Evolutionary conservation across 1,139 yeast species (phyloP).

Genomic region (Yamadazyma spencermartinsiae): DNA sequence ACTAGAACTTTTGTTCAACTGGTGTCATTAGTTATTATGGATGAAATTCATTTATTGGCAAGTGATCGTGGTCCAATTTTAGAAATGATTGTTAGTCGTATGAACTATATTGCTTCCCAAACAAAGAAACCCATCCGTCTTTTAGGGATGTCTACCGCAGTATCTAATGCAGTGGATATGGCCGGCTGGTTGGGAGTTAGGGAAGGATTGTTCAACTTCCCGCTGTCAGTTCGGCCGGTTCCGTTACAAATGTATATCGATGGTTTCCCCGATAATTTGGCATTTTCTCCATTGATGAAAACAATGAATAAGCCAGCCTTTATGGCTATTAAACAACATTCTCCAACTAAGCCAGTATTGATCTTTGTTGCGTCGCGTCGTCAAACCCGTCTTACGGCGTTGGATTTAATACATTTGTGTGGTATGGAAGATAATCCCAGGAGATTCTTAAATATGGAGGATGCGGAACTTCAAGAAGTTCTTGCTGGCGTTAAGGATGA

Average conservation of each 20-base stretch:
- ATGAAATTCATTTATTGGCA: constrained; percentile 94
- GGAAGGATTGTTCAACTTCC: constrained; percentile 89
- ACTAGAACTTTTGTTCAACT: constrained; percentile 90
- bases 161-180: constrained; percentile 96
- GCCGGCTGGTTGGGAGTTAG: constrained; percentile 96
- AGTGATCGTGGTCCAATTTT: constrained; percentile 97
- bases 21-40: constrained; percentile 92
- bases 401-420: constrained; percentile 89
- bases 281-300: constrained; percentile 94
- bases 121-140: constrained; percentile 77
- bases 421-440: constrained; percentile 95
- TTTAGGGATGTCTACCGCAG: constrained; percentile 96
- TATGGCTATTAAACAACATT: constrained; percentile 93
- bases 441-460: constrained; percentile 76
- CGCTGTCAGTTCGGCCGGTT: constrained; percentile 95
- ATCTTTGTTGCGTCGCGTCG: constrained; percentile 96
- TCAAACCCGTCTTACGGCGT: constrained; percentile 92
- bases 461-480: constrained; percentile 67
- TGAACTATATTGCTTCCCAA: constrained; percentile 84
- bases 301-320: constrained; percentile 98
- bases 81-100: constrained; percentile 98
- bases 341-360: constrained; percentile 89
- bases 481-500: constrained; percentile 80
- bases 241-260: constrained; percentile 97
- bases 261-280: constrained; percentile 93